Base-by-base conservation (phyloP, 2,329 filamentous ascomycete genomes). In the Fusarium pseudoanthophilum region DNA sequence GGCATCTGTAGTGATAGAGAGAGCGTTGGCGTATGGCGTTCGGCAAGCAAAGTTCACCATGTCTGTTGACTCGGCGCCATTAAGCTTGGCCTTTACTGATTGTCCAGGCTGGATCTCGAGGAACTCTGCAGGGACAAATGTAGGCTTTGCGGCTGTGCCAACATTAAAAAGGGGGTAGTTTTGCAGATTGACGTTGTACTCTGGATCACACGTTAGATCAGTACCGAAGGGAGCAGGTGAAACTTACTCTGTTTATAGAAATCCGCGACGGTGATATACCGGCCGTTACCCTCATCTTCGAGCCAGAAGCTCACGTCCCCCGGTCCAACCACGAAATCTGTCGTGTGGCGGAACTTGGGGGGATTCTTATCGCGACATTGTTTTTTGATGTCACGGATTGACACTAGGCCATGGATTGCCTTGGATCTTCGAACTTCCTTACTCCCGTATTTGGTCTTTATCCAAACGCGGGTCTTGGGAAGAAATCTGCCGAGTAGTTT, bases 21-120 rank as follows among this genome's bases (percentile, higher is more conserved):
- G 78, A 0, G 91, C 92, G 72, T 95, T 97, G 11, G 87, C 83
- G 4, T 86, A 85, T 0, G 93, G 93, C 1, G 83, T 83, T 8
- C 92, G 88, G 63, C 92, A 93, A 3, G 94, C 92, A 78, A 94
- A 93, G 1, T 83, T 82, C 51, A 95, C 90, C 93, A 96, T 95
- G 2, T 83, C 77, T 0, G 87, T 85, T 0, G 92, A 93, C 77
- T 95, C 92, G 0, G 85, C 80, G 0, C 86, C 83, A 2, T 80
- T 86, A 21, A 95, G 84, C 75, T 91, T 90, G 8, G 87, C 83
- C 43, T 87, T 89, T 28, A 90, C 85, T 0, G 87, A 80, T 77
- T 96, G 93, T 0, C 92, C 92, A 2, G 88, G 85, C 14, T 90
- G 78, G 6, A 96, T 86, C 8, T 83, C 80, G 70, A 92, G 91